Evolutionary conservation across 495 filamentous ascomycete genomes (phyloP), one percentile per base, ranked within the genome.

Genomic region (Aspergillus conjunctus): DNA sequence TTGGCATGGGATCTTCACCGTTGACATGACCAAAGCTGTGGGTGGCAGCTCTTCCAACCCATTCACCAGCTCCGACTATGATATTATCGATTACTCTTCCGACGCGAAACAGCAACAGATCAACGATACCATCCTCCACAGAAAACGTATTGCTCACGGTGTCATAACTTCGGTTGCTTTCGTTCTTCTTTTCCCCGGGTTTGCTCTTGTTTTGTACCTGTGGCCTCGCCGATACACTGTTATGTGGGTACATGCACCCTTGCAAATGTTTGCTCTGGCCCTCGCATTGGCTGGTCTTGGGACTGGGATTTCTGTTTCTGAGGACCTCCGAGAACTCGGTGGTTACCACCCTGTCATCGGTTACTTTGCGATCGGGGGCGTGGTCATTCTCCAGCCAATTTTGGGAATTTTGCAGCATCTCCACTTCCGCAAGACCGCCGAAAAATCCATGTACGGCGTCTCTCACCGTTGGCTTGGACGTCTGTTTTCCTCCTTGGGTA

Each of bases 401-500:
- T 71, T 87, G 21, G 89, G 88, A 33, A 71, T 80, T n/a, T 22
- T 87, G 9, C 88, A 91, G 61, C 89, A 91, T 66, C 60, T 70
- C n/a, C 71, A 80, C 54, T 90, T 71, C 66, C 45, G 76, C 37
- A 79, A 78, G 60, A 65, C 73, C 4, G 64, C 74, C 30, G 46
- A 60, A 18, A 82, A 82, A 4, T 82, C 79, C n/a, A 7, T 77
- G 10, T 73, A 85, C 67, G 82, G 80, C 15, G 65, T 83, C 32
- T 73, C 93, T 26, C 92, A 97, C 71, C 85, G 92, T 44, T 97
- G 90, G 89, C 85, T 96, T 60, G 92, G 92, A 15, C 87, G 92
- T 20, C 82, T 93, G 20, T 82, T 91, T 11, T 83, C 87, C 39
- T 73, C 71, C 7, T 58, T 88, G 26, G 89, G 83, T 4, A 76